Evolutionary conservation across 192 early-diverging fungal species (phyloP).

Genomic region (Phlyctochytrium bullatum): DNA sequence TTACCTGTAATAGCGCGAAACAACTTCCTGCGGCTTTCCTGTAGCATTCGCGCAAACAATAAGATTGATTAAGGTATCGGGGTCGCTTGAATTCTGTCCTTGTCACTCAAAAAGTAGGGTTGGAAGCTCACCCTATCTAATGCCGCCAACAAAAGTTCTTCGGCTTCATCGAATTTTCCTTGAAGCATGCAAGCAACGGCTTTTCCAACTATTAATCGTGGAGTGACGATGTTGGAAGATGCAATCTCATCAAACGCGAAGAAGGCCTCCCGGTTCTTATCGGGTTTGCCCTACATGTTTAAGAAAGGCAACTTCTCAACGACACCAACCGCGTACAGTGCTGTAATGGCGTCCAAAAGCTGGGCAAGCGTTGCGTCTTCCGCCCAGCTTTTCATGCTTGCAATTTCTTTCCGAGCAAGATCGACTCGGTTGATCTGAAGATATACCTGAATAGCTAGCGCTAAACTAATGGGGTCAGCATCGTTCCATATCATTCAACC

Average conservation of each 20-base stretch:
- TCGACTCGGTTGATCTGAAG: slow-evolving; percentile 79
- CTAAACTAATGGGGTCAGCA: slow-evolving; percentile 48
- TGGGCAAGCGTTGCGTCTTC: slow-evolving; percentile 95
- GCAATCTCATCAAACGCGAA: slow-evolving; percentile 96
- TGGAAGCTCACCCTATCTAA: slow-evolving; percentile 38
- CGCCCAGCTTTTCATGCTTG: slow-evolving; percentile 77
- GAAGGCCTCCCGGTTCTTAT: slow-evolving; percentile 81
- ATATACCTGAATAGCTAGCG: slow-evolving; percentile 74
- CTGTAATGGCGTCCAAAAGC: slow-evolving; percentile 88
- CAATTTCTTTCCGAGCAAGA: slow-evolving; percentile 79
- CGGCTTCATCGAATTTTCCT: slow-evolving; percentile 79
- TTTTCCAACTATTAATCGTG: slow-evolving; percentile 73
- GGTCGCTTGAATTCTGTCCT: slow-evolving; percentile 65
- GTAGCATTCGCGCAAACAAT: slow-evolving; percentile 69
- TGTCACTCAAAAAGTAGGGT: background rate
- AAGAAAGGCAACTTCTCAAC: background rate
- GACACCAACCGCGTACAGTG: slow-evolving; percentile 25
- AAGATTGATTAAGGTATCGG: slow-evolving; percentile 86
- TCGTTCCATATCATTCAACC: slow-evolving; percentile 43
- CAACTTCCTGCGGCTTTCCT: slow-evolving; percentile 66
- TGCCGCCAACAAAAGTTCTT: slow-evolving; percentile 73
- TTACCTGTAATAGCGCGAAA: slow-evolving; percentile 65
- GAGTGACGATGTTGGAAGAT: slow-evolving; percentile 65
- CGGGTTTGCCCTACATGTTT: slow-evolving; percentile 58
- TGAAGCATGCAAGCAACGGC: slow-evolving; percentile 81